Percentiles rank a stretch among this genome's conserved stretches.
Conservation (phyloP, 768 basidiomycete species). For the Cantharellus anzutake region DNA sequence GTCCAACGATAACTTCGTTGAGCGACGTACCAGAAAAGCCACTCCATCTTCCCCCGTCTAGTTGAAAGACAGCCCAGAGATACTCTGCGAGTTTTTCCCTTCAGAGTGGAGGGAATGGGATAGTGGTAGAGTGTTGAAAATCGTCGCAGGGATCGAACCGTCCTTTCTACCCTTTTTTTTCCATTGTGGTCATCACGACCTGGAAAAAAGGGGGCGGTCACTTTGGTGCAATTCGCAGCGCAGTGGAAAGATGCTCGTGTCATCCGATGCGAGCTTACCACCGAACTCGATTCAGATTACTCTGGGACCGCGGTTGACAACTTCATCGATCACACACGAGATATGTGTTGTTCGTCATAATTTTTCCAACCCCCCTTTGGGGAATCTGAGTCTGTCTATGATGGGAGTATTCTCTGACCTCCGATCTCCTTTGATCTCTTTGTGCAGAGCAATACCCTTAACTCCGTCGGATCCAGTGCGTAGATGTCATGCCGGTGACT, state of each 20-base stretch:
- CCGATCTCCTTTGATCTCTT: too few relatives aligned
- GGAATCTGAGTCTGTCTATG: too few relatives aligned
- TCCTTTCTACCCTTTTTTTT: background rate
- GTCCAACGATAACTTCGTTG: slow-evolving; percentile 31
- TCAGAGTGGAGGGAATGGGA: background rate
- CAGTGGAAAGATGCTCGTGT: slow-evolving; percentile 10
- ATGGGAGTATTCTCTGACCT: too few relatives aligned
- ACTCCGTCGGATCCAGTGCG: too few relatives aligned
- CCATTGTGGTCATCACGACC: background rate
- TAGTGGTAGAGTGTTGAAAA: slow-evolving; percentile 11
- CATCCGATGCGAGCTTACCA: slow-evolving; percentile 16
- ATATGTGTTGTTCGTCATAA: too few relatives aligned
- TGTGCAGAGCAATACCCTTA: too few relatives aligned
- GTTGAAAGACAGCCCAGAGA: too few relatives aligned
- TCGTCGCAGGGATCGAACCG: slow-evolving; percentile 30
- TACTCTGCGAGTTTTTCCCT: too few relatives aligned
- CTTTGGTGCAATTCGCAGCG: slow-evolving; percentile 7
- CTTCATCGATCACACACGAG: too few relatives aligned
- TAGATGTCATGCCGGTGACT: too few relatives aligned
- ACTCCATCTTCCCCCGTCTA: slow-evolving; percentile 8
- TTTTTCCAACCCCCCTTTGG: too few relatives aligned
- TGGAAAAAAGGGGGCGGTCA: slow-evolving; percentile 4
- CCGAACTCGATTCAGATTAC: slow-evolving; percentile 53
- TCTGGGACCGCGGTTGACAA: slow-evolving; percentile 31
- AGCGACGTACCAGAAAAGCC: slow-evolving; percentile 50